A percentile compares a stretch with the other conserved stretches of the same genome.
Conservation (phyloP, 805 yeast species). For the Nakazawaea sp. region DNA sequence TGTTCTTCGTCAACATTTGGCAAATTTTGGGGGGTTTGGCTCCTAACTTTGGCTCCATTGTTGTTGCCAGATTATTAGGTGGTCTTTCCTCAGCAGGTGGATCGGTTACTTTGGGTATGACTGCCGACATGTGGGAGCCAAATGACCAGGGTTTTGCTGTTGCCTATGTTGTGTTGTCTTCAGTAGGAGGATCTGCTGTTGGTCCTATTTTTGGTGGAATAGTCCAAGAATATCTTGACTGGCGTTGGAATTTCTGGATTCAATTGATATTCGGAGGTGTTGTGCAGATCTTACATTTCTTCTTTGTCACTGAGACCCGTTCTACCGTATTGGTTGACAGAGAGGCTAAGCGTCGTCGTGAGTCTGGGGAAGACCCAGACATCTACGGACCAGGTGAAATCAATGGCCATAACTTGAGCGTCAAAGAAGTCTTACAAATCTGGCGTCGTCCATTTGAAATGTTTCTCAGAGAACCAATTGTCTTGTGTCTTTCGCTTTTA, state of each 20-base stretch:
- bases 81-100: slow-evolving; percentile 29
- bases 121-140: slow-evolving; percentile 28
- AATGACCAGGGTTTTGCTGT: slow-evolving; percentile 27
- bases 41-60: slow-evolving; percentile 22
- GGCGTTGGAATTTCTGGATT: slow-evolving; percentile 18
- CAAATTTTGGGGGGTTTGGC: slow-evolving; percentile 26
- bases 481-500: slow-evolving; percentile 28
- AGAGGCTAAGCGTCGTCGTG: slow-evolving; percentile 29
- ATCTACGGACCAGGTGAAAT: slow-evolving; percentile 31
- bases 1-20: slow-evolving; percentile 26
- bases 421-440: slow-evolving; percentile 21
- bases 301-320: slow-evolving; percentile 29
- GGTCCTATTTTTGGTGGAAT: slow-evolving; percentile 26
- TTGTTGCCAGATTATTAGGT: slow-evolving; percentile 23
- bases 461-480: slow-evolving; percentile 32
- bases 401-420: slow-evolving; percentile 14
- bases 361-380: slow-evolving; percentile 24
- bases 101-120: slow-evolving; percentile 27
- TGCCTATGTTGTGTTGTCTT: slow-evolving; percentile 26
- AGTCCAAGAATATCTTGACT: slow-evolving; percentile 16
- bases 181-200: slow-evolving; percentile 25
- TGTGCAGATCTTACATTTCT: slow-evolving; percentile 26
- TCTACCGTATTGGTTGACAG: slow-evolving; percentile 26
- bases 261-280: slow-evolving; percentile 29
- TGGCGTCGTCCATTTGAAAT: slow-evolving; percentile 34